These are phyloP conservation scores for Adansonia madagascariensis DNA, from an alignment of 441 rosid species.

Conservation along the genomic window DNA sequence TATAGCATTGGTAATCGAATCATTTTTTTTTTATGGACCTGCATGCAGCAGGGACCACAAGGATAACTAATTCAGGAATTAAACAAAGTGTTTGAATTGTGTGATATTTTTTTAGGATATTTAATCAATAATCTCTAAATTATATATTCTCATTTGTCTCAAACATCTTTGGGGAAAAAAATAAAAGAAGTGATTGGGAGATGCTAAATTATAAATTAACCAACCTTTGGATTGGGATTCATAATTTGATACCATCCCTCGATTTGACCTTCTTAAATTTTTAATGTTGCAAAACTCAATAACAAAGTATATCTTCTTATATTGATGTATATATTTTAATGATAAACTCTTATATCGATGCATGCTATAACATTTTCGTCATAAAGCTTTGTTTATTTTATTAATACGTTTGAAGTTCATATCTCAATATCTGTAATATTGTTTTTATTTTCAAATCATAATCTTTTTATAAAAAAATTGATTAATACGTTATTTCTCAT, in stretches of 20 bases:
- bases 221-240: neutral
- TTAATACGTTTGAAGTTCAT: too few species aligned
- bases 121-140: neutral
- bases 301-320: neutral
- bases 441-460: too few species aligned
- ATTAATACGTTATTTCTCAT: too few species aligned
- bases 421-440: too few species aligned
- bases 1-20: neutral
- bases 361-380: neutral
- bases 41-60: conserved; percentile 10
- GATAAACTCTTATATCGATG: neutral
- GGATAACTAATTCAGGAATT: neutral
- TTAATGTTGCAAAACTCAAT: neutral
- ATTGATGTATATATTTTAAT: conserved; percentile 6
- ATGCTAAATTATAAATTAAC: too few species aligned
- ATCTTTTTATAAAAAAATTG: too few species aligned
- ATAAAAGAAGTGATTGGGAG: too few species aligned
- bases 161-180: too few species aligned
- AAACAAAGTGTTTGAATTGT: neutral
- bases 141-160: too few species aligned
- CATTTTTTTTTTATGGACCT: neutral
- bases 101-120: neutral
- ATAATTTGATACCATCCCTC: neutral
- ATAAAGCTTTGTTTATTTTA: neutral
- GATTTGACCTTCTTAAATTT: neutral